These are phyloP conservation scores for Alternaria viburni DNA, from an alignment of 2,329 filamentous ascomycete species.

Conservation along the genomic window DNA sequence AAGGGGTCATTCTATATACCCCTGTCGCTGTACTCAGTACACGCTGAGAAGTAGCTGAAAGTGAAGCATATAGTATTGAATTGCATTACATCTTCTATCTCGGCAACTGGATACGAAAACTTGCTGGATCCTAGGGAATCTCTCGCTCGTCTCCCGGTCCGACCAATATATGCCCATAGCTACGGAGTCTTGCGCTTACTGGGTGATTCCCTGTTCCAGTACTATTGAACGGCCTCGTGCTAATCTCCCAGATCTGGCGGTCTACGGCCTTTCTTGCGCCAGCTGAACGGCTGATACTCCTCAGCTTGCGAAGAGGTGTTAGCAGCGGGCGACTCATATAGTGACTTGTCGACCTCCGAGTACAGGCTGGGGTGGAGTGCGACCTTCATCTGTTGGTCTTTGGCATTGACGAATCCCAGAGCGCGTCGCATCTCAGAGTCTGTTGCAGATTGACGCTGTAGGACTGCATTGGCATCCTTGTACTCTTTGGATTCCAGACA, in stretches of 20 bases:
- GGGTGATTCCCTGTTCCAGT: background rate
- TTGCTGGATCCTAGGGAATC: background rate
- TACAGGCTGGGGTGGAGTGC: constrained; percentile 3
- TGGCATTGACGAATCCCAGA: background rate
- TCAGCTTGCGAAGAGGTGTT: background rate
- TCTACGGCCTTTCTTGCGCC: background rate
- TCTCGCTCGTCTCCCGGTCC: background rate
- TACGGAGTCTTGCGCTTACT: background rate
- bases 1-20: background rate
- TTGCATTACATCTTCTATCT: background rate
- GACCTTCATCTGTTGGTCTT: constrained; percentile 1
- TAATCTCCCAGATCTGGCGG: background rate
- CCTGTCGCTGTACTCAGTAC: background rate
- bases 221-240: background rate
- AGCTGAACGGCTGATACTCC: background rate
- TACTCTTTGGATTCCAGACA: background rate
- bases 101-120: background rate
- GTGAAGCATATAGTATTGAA: background rate
- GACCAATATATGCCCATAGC: background rate
- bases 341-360: background rate
- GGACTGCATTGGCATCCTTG: background rate
- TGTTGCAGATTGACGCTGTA: background rate
- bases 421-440: background rate
- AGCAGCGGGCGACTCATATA: background rate
- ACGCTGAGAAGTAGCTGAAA: background rate